Evolutionary conservation across 768 basidiomycete genomes (phyloP).

Genomic region (Psilocybe tampanensis): DNA sequence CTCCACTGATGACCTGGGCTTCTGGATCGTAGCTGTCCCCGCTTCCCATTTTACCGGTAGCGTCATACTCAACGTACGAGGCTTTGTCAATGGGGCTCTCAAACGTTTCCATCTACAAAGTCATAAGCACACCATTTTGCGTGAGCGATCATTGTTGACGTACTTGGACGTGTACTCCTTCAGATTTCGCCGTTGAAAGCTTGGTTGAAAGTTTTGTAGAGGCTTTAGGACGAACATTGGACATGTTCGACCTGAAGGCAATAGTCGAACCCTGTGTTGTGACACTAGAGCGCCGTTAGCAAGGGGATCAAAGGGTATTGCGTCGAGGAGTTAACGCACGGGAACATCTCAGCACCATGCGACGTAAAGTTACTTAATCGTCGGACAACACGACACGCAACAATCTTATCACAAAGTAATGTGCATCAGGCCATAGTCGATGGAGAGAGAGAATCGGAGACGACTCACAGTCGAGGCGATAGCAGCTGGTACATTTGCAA

Average conservation of each 20-base stretch:
- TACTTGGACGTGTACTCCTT: constrained; percentile 67
- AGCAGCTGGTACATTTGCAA: constrained; percentile 73
- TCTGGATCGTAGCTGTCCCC: constrained; percentile 57
- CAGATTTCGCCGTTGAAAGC: constrained; percentile 36
- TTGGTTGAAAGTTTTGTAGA: constrained; percentile 26
- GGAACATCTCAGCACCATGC: constrained; percentile 51
- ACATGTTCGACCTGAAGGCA: constrained; percentile 54
- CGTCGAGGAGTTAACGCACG: constrained; percentile 39
- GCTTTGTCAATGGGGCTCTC: constrained; percentile 45
- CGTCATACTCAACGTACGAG: constrained; percentile 54
- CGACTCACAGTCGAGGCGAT: constrained; percentile 63
- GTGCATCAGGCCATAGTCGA: neutral
- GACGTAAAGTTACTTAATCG: constrained; percentile 61
- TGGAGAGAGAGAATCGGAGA: neutral
- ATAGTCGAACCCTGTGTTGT: constrained; percentile 57
- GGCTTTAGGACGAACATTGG: constrained; percentile 33
- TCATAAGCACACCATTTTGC: constrained; percentile 2
- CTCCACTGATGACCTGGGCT: constrained; percentile 56
- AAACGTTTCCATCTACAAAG: constrained; percentile 66
- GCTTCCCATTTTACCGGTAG: constrained; percentile 51
- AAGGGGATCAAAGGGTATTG: neutral
- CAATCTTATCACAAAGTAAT: constrained; percentile 55
- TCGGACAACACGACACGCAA: constrained; percentile 61
- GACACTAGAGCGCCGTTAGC: constrained; percentile 20
- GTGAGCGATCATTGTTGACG: constrained; percentile 5